Base-by-base conservation (phyloP, 2,329 filamentous ascomycete genomes). In the Trichoderma lentiforme region DNA sequence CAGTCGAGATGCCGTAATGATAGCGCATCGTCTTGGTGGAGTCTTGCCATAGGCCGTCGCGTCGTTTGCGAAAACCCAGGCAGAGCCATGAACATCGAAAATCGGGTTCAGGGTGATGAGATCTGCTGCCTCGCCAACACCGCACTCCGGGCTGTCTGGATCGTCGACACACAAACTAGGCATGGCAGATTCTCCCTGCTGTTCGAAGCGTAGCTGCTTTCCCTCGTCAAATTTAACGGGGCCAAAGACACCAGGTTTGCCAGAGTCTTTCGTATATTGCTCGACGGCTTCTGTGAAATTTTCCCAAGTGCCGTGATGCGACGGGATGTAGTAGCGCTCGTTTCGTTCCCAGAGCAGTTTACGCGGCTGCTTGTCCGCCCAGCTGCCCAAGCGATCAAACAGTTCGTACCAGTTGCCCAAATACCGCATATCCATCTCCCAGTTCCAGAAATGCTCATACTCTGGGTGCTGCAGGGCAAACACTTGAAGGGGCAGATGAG, bases 261-360 rank as follows among this genome's bases (percentile, higher is more conserved):
- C 85, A 21, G 86, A 84, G 15, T 80, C 79, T 64, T 86, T 83
- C 1, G 88, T 89, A 76, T 93, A 89, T 15, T 87, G 82, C 63
- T 89, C 85, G 4, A 93, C 90, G 77, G 89, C 86, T 18, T 87
- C 83, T 9, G 86, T 88, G 79, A 94, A 94, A 77, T 94, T 89
- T 51, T 91, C 88, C 91, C 91, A 94, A 32, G 84, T 84, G 34
- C 91, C 91, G 76, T 94, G 92, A 39, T 90, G 84, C 0, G 84
- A 83, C 0, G 92, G 93, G 9, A 94, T 89, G 79, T 94, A 95
- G 82, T 94, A 95, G 73, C 92, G 90, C 28, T 90, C 86, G 64
- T 89, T 91, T 62, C 92, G 89, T 79, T 95, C 93, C 93, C 93
- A 95, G 11, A 94, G 84, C n/a, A 89, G 88, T 73, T 89, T 87